A percentile compares a stretch with the other conserved stretches of the same genome.
Evolutionary conservation across 192 early-diverging fungal species (phyloP).

Genomic region (Funneliformis mosseae): DNA sequence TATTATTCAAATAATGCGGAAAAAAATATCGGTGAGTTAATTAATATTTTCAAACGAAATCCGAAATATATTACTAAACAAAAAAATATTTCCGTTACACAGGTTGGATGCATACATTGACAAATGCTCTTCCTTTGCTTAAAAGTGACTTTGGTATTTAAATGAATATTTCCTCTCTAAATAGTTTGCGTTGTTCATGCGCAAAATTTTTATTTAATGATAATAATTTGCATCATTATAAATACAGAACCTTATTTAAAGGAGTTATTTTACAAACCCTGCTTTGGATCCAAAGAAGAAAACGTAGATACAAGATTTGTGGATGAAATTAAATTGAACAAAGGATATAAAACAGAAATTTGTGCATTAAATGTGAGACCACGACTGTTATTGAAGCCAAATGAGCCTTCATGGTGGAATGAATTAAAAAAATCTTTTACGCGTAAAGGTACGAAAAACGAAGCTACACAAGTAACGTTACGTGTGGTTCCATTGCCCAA

Average conservation of each 20-base stretch:
- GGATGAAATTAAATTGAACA: neutral
- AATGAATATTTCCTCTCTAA: neutral
- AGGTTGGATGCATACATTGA: neutral
- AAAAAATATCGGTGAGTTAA: neutral
- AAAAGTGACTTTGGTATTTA: neutral
- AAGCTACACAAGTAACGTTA: neutral
- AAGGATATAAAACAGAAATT: neutral
- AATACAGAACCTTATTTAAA: neutral
- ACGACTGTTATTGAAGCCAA: neutral
- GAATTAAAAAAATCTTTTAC: neutral
- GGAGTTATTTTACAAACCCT: neutral
- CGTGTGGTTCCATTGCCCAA: neutral
- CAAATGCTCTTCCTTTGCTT: neutral
- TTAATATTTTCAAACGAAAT: no score
- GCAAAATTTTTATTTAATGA: no score
- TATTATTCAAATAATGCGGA: constrained; percentile 1
- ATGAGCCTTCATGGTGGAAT: neutral
- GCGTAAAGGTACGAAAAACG: neutral
- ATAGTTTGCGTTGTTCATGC: no score
- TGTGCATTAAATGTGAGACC: neutral
- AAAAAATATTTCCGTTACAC: no score
- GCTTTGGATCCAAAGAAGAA: neutral
- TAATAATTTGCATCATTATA: no score
- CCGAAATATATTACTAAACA: no score
- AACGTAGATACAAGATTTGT: neutral